Conservation (phyloP, 306 rosid genomes). For the Prunus mume region DNA sequence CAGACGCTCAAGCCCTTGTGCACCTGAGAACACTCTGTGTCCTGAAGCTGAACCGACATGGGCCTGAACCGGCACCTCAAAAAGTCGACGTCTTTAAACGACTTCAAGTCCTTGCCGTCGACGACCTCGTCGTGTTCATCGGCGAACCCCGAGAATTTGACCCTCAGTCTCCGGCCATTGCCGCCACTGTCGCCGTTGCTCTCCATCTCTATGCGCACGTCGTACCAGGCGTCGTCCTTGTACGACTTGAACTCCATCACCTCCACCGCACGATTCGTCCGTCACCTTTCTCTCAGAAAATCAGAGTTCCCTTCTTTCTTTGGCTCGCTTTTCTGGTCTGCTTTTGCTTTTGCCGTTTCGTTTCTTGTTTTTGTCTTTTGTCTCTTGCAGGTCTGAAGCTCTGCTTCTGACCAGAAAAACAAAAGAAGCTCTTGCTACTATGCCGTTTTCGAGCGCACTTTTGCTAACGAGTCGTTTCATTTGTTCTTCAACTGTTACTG, state of each 20-base stretch:
- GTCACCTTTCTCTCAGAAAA: background rate
- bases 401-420: no score
- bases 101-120: background rate
- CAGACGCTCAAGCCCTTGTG: conserved; percentile 28
- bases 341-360: background rate
- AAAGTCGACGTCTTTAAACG: conserved; percentile 7
- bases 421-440: no score
- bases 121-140: conserved; percentile 15
- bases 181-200: conserved; percentile 7
- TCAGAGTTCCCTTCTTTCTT: background rate
- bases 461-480: no score
- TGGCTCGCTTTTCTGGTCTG: background rate
- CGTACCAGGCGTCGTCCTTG: conserved; percentile 47
- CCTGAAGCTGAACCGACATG: conserved; percentile 42
- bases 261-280: background rate
- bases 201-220: conserved; percentile 8
- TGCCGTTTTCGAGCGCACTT: no score
- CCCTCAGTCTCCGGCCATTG: conserved; percentile 9
- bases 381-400: no score
- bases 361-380: background rate
- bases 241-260: conserved; percentile 28
- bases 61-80: conserved; percentile 36
- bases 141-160: conserved; percentile 23
- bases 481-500: no score
- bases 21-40: conserved; percentile 35